A percentile compares a stretch with the other conserved stretches of the same genome.
Evolutionary conservation across 1,139 yeast species (phyloP).

Genomic region (Kodamaea sp.): DNA sequence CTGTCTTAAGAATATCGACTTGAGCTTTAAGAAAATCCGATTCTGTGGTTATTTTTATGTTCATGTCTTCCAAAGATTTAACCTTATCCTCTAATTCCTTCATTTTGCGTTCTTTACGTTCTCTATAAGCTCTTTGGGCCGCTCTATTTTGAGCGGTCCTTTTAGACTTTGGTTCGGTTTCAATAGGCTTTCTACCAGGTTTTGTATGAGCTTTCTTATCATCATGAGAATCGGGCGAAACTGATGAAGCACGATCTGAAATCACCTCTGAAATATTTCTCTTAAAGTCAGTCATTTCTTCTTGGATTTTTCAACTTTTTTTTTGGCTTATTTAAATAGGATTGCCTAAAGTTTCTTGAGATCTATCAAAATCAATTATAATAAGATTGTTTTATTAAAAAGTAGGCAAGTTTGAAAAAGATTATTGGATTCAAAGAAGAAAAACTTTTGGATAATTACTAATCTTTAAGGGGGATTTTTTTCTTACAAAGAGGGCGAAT

Average conservation of each 20-base stretch:
- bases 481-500: no score
- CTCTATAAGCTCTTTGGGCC: constrained; percentile 95
- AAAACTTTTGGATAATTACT: no score
- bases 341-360: no score
- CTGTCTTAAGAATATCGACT: constrained; percentile 69
- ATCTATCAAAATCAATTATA: no score
- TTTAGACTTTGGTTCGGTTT: constrained; percentile 77
- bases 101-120: constrained; percentile 85
- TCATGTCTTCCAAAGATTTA: constrained; percentile 63
- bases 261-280: constrained; percentile 31
- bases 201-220: constrained; percentile 40
- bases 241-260: constrained; percentile 11
- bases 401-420: no score
- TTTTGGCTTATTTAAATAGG: no score
- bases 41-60: constrained; percentile 61
- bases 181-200: constrained; percentile 67
- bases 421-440: no score
- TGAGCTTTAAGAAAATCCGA: constrained; percentile 72
- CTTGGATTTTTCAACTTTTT: background rate
- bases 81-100: constrained; percentile 83
- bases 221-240: constrained; percentile 25
- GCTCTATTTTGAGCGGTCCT: constrained; percentile 97
- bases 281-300: constrained; percentile 33
- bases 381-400: no score
- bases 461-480: no score